These are phyloP conservation scores for Bombardia bombarda DNA, from an alignment of 495 filamentous ascomycete genomes.

Conservation along the genomic window DNA sequence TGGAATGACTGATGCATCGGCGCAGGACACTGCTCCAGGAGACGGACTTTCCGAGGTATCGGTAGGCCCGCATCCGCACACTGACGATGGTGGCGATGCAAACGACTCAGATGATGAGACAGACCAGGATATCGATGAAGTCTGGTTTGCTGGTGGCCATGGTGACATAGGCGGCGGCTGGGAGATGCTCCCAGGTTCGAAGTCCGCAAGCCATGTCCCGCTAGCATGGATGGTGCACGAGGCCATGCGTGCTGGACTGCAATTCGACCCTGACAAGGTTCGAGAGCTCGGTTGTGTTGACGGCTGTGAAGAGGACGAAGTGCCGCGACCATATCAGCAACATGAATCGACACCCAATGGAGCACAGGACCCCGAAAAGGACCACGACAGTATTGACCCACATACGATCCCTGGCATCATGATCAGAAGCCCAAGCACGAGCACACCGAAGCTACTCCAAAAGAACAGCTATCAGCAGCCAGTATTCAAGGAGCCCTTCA, in stretches of 20 bases:
- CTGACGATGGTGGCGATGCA: conserved; percentile 26
- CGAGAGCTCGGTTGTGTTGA: conserved; percentile 51
- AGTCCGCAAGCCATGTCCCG: conserved; percentile 63
- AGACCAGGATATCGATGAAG: conserved; percentile 69
- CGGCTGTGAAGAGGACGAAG: conserved; percentile 14
- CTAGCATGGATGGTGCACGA: conserved; percentile 82
- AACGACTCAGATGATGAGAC: conserved; percentile 47
- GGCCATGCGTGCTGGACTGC: conserved; percentile 63
- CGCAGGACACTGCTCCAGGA: conserved; percentile 8
- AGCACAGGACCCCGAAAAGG: too few species aligned
- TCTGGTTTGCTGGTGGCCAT: conserved; percentile 81
- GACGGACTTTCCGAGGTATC: conserved; percentile 21
- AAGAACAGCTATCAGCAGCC: conserved; percentile 3
- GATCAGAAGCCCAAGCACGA: conserved; percentile 24
- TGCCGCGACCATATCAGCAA: too few species aligned
- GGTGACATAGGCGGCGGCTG: conserved; percentile 83
- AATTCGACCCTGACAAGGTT: conserved; percentile 62
- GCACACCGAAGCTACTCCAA: conserved; percentile 15
- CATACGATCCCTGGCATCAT: conserved; percentile 27
- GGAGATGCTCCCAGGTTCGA: conserved; percentile 50
- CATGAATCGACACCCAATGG: too few species aligned
- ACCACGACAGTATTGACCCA: conserved; percentile 2
- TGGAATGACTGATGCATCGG: conserved; percentile 3
- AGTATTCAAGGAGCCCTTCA: conserved; percentile 1
- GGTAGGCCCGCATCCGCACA: conserved; percentile 15